Evolutionary conservation across 2,329 filamentous ascomycete genomes (phyloP).

Genomic region (Colletotrichum simmondsii): DNA sequence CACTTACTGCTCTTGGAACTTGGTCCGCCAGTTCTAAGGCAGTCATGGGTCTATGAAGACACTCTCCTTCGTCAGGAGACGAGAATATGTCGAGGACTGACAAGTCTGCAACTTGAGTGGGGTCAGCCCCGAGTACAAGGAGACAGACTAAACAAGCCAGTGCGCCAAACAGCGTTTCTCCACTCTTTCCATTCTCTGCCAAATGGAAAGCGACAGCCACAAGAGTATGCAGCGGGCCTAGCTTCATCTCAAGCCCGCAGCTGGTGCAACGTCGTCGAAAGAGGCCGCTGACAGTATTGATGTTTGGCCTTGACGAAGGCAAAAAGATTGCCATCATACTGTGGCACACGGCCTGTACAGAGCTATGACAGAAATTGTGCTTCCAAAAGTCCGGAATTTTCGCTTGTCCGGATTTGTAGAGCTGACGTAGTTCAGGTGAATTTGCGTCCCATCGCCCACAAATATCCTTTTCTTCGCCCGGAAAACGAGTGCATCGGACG

Average conservation of each 20-base stretch:
- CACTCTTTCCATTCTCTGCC: conserved; percentile 42
- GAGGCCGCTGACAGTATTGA: conserved; percentile 28
- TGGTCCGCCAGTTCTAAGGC: neutral
- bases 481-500: conserved; percentile 40
- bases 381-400: conserved; percentile 51
- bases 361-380: conserved; percentile 56
- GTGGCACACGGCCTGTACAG: conserved; percentile 50
- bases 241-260: conserved; percentile 45
- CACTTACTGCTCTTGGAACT: neutral
- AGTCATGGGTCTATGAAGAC: neutral
- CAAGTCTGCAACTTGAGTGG: neutral
- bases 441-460: conserved; percentile 56
- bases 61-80: neutral
- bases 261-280: conserved; percentile 10
- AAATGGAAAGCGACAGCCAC: conserved; percentile 47
- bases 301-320: neutral
- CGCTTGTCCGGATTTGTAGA: conserved; percentile 40
- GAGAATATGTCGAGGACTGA: neutral
- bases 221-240: conserved; percentile 48
- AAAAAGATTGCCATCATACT: conserved; percentile 43
- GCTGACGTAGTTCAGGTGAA: conserved; percentile 44
- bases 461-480: conserved; percentile 52
- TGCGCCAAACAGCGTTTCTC: conserved; percentile 51
- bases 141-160: conserved; percentile 48
- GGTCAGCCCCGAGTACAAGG: conserved; percentile 41